Evolutionary conservation across 2,329 filamentous ascomycete genomes (phyloP), one percentile per base, ranked within the genome.

Genomic region (Furcasterigmium furcatum): DNA sequence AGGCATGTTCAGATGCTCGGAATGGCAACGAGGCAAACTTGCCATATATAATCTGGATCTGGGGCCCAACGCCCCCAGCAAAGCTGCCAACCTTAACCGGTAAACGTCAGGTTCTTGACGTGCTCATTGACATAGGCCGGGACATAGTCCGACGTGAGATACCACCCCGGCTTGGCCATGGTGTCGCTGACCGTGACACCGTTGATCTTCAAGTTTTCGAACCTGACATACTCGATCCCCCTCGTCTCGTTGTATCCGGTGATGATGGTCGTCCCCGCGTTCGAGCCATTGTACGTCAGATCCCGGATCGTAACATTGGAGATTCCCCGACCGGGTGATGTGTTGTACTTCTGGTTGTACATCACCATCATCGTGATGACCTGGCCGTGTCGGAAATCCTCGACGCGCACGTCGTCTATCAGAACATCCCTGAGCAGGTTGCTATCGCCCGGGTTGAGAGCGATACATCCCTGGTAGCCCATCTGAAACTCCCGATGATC

Each of bases 401-500:
- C 62, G 9, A 64, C 56, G 3, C 60, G 52, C 16, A 64, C 49
- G 27, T 58, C 49, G 13, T 57, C 52, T 27, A 62, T 44, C 0
- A 54, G 44, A 5, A 59, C 43, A 38, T 60, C 47, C 38, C 53
- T 29, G 9, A 61, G 47, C 2, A 57, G 35, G 38, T 65, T 64
- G 25, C 46, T 55, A 38, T 64, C 62, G 1, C 55, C 62, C 1
- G 58, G 45, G 29, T 58, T 63, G 44, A 65, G 58, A 1, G 61
- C 52, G 35, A 65, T 60, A 24, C 55, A 56, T 10, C 63, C 61
- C 47, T 64, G 60, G 42, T 65, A 64, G 34, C 51, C 52, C 32
- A 63, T 46, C 46, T 65, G 62, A 1, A 45, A 46, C 51, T 66
- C 63, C 3, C 51, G 47, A 27, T 65, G 62, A 35, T 65, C 62